Percentiles rank a stretch among this genome's conserved stretches.
Conservation (phyloP, 1,284 basidiomycete genomes). For the Gomphus bonarii region DNA sequence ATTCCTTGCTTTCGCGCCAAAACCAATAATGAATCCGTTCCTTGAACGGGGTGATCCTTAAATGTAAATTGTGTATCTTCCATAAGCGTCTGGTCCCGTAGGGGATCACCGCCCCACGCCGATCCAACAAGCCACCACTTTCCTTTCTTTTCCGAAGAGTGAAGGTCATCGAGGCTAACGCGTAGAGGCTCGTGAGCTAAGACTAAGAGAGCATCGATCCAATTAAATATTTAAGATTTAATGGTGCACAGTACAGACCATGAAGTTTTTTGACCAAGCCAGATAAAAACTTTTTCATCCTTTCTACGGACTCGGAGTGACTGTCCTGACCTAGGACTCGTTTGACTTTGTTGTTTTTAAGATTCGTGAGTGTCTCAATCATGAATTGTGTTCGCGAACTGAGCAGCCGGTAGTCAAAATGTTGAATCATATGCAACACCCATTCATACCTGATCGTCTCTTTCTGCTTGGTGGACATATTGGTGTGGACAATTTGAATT, state of each 20-base stretch:
- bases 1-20: constrained; percentile 92
- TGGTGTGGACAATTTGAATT: constrained; percentile 72
- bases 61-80: constrained; percentile 21
- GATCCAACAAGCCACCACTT: constrained; percentile 99
- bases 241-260: constrained; percentile 30
- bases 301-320: constrained; percentile 59
- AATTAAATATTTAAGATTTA: not conserved
- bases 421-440: not conserved
- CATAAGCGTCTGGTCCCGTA: constrained; percentile 44
- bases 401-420: not conserved
- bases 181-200: constrained; percentile 77
- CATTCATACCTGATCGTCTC: constrained; percentile 46
- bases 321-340: constrained; percentile 49
- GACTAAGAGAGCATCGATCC: constrained; percentile 34
- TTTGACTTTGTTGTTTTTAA: constrained; percentile 87
- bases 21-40: constrained; percentile 42
- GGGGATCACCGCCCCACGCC: constrained; percentile 89
- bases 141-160: constrained; percentile 76
- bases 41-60: constrained; percentile 19
- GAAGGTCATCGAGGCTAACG: constrained; percentile 77
- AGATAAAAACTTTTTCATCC: constrained; percentile 77
- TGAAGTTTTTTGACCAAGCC: constrained; percentile 70
- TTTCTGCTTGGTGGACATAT: constrained; percentile 44
- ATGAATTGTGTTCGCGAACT: constrained; percentile 86
- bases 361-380: constrained; percentile 82